Evolutionary conservation across 1,139 yeast species (phyloP).

Genomic region (Torulaspora pretoriensis): DNA sequence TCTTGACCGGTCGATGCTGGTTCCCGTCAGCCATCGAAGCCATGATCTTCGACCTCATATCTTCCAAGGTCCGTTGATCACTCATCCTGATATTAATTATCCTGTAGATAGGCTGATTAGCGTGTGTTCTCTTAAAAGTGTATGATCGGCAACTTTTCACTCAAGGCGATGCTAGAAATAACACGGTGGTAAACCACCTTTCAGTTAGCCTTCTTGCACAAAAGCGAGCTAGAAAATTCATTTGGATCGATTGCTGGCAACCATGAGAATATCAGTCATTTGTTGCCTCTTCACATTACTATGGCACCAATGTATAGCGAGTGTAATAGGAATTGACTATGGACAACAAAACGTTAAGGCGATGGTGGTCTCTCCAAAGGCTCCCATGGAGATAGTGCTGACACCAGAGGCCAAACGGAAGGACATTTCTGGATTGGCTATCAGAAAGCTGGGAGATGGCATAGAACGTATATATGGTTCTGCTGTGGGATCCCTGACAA

Average conservation of each 20-base stretch:
- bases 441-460: constrained; percentile 48
- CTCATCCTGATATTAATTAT: constrained; percentile 3
- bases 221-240: background rate
- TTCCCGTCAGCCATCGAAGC: constrained; percentile 23
- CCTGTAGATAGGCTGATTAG: background rate
- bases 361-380: constrained; percentile 84
- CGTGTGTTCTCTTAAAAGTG: no score
- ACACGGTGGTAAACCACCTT: constrained; percentile 1
- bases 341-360: constrained; percentile 90
- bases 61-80: constrained; percentile 22
- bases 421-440: constrained; percentile 73
- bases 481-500: constrained; percentile 62
- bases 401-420: constrained; percentile 91
- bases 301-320: constrained; percentile 39
- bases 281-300: constrained; percentile 6
- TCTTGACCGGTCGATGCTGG: constrained; percentile 7
- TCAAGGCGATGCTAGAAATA: constrained; percentile 1
- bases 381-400: constrained; percentile 79
- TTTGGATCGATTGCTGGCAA: constrained; percentile 1
- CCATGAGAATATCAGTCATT: constrained; percentile 5
- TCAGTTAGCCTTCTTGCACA: no score
- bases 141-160: background rate
- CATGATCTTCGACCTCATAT: constrained; percentile 29
- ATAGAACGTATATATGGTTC: constrained; percentile 78
- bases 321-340: constrained; percentile 81